Evolutionary conservation across 176 grass and related monocot genomes (phyloP).

Genomic region (Hsuehochloa calcarea): DNA sequence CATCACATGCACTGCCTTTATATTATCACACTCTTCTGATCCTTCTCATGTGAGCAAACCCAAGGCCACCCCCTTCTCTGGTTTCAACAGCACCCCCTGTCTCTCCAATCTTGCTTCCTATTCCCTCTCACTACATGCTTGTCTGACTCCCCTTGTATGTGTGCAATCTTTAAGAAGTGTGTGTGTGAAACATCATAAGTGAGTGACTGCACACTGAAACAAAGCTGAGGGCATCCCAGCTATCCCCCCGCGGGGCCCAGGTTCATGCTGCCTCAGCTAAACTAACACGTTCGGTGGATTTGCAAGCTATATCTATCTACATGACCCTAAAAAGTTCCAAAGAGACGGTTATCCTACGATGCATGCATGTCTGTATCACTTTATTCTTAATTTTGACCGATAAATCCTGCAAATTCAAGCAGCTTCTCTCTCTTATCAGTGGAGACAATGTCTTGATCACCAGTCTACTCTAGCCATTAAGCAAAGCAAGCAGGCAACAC

Average conservation of each 20-base stretch:
- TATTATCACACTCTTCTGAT: constrained; percentile 38
- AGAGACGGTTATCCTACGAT: background rate
- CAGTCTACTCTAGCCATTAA: background rate
- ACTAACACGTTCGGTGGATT: background rate
- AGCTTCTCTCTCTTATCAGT: background rate
- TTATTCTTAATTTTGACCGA: background rate
- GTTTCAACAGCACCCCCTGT: constrained; percentile 38
- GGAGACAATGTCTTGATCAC: background rate
- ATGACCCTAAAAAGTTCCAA: background rate
- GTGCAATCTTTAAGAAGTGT: constrained; percentile 25
- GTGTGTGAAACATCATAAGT: constrained; percentile 28
- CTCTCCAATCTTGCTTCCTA: constrained; percentile 39
- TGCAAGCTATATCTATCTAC: background rate
- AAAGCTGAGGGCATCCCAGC: constrained; percentile 27
- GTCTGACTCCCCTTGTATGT: constrained; percentile 8
- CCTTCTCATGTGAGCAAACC: constrained; percentile 39
- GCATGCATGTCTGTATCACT: background rate
- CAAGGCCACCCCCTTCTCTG: constrained; percentile 15
- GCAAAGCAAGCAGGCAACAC: constrained; percentile 5
- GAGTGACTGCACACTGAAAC: constrained; percentile 23
- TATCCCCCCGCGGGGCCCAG: constrained; percentile 8
- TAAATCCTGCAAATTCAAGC: background rate
- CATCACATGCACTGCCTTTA: constrained; percentile 53
- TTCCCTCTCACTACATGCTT: constrained; percentile 11
- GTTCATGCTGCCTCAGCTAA: background rate